phyloP scores from a whole-genome alignment of 352 stramenopile genomes.

The Globisporangium yorkense region DNA sequence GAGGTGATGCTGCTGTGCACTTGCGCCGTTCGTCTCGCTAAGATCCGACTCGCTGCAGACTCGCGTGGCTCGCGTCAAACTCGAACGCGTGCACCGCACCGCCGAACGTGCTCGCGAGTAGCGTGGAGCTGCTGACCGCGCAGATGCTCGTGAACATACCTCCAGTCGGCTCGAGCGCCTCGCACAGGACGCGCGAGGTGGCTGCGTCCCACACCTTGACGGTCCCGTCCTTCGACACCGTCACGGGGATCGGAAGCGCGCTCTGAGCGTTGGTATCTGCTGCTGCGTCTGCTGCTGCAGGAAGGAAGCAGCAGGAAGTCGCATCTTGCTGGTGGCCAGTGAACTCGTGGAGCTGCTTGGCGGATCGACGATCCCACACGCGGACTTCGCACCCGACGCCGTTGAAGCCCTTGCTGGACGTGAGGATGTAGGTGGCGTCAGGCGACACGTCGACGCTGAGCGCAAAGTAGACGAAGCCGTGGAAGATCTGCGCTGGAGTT shows the following conservation, averaged over 20 bases:
- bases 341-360: constrained; percentile 50
- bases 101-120: constrained; percentile 57
- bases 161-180: constrained; percentile 35
- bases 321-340: constrained; percentile 71
- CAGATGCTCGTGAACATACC: constrained; percentile 68
- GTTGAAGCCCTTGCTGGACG: constrained; percentile 85
- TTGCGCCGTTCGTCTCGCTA: not conserved
- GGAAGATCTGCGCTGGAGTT: constrained; percentile 41
- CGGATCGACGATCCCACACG: constrained; percentile 74
- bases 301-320: constrained; percentile 67
- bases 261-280: not conserved
- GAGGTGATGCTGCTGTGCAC: too few relatives aligned
- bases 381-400: constrained; percentile 68
- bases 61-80: constrained; percentile 17
- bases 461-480: constrained; percentile 79
- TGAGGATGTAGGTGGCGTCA: constrained; percentile 60
- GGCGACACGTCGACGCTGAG: constrained; percentile 49
- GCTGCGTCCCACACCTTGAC: constrained; percentile 64
- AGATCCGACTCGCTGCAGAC: constrained; percentile 3
- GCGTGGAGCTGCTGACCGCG: constrained; percentile 18
- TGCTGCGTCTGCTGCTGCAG: constrained; percentile 5
- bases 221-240: constrained; percentile 74
- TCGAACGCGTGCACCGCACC: constrained; percentile 40
- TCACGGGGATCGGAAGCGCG: constrained; percentile 32
- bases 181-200: constrained; percentile 23